Evolutionary conservation across 208 protist genomes (phyloP).

Genomic region (Sergeia podlipaevii): DNA sequence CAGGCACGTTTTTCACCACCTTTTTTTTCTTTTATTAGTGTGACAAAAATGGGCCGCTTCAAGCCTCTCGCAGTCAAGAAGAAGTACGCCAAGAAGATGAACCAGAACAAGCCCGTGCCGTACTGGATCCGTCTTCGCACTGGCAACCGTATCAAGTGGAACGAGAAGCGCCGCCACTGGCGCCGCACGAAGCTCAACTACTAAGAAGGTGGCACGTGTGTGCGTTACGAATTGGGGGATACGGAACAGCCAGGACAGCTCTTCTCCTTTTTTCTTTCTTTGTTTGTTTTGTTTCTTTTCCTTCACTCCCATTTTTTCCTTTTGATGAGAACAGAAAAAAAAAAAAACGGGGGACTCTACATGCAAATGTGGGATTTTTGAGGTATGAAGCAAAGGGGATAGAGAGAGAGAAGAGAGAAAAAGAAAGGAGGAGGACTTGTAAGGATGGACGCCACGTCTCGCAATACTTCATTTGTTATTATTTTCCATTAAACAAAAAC

Average conservation of each 20-base stretch:
- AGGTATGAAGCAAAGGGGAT: too few relatives aligned
- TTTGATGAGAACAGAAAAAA: conserved; percentile 3
- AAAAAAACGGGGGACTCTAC: neutral
- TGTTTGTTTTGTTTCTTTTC: conserved; percentile 7
- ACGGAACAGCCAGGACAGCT: neutral
- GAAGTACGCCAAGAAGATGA: conserved; percentile 94
- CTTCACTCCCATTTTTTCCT: neutral
- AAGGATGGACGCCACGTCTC: too few relatives aligned
- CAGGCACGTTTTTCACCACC: too few relatives aligned
- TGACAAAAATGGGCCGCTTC: conserved; percentile 80
- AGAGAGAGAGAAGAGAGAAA: too few relatives aligned
- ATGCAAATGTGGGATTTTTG: too few relatives aligned
- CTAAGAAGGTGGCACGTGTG: conserved; percentile 23
- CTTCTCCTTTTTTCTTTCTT: conserved; percentile 12
- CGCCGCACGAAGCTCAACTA: conserved; percentile 94
- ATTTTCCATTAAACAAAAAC: too few relatives aligned
- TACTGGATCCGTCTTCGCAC: conserved; percentile 93
- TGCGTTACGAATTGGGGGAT: neutral
- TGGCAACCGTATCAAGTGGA: conserved; percentile 92
- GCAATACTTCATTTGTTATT: too few relatives aligned
- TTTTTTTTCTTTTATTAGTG: conserved; percentile 7
- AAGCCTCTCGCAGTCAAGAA: conserved; percentile 92
- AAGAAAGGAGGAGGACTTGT: too few relatives aligned
- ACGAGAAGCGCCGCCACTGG: conserved; percentile 95
- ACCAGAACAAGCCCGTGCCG: conserved; percentile 92